These are phyloP conservation scores for Hemerocallis citrina DNA, from an alignment of 106 monocot species.

Conservation along the genomic window DNA sequence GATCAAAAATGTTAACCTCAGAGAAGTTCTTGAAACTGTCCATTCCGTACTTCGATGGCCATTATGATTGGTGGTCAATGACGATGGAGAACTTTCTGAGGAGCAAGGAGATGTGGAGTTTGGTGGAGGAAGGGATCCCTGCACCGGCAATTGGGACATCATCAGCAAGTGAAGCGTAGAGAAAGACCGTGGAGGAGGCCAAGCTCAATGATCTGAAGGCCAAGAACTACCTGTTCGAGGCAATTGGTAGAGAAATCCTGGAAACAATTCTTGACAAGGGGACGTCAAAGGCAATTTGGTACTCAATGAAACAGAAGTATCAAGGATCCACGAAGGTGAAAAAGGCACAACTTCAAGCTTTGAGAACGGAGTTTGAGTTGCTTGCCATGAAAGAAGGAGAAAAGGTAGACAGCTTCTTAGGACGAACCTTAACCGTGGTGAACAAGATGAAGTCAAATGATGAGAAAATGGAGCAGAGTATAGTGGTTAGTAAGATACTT, in stretches of 20 bases:
- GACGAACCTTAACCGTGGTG: not conserved
- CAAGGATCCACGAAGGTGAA: not conserved
- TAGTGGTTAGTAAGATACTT: not conserved
- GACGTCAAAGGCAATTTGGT: not conserved
- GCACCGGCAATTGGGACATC: not conserved
- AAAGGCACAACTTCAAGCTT: not conserved
- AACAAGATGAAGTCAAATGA: conserved; percentile 1
- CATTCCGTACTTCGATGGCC: not conserved
- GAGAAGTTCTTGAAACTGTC: not conserved
- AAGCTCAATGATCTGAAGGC: conserved; percentile 8
- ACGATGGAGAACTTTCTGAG: conserved; percentile 4
- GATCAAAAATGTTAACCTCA: not conserved
- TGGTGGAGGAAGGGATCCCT: conserved; percentile 1
- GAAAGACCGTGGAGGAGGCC: not conserved
- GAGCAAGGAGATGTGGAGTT: not conserved
- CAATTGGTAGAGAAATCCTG: conserved; percentile 1
- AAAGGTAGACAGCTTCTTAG: not conserved
- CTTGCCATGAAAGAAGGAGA: conserved; percentile 1
- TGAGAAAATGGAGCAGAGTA: not conserved
- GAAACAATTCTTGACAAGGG: not conserved
- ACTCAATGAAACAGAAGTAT: conserved; percentile 1
- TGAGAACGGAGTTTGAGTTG: not conserved
- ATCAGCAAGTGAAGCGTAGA: conserved; percentile 1
- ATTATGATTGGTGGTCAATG: not conserved
- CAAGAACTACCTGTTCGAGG: conserved; percentile 7